These are phyloP conservation scores for Coccomyxa sp. DNA, from an alignment of 139 green algal genomes.

Conservation along the genomic window DNA sequence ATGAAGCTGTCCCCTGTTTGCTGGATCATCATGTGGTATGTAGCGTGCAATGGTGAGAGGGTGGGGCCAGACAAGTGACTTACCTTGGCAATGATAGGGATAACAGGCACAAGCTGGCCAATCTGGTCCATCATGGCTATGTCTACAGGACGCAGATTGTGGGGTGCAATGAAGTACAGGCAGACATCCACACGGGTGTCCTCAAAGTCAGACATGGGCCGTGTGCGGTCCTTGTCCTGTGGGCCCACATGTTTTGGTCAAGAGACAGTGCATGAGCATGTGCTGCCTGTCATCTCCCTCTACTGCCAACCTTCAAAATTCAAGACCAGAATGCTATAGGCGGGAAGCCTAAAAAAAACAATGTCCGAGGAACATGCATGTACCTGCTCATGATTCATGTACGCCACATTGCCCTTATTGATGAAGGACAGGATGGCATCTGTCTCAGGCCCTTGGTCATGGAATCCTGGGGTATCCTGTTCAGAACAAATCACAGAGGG, in stretches of 20 bases:
- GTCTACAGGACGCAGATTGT: not conserved
- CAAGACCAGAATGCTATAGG: too few relatives aligned
- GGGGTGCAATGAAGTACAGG: not conserved
- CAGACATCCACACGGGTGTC: slow-evolving; percentile 3
- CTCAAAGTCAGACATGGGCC: not conserved
- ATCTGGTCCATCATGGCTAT: not conserved
- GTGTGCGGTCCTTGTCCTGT: too few relatives aligned
- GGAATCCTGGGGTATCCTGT: not conserved
- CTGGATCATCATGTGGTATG: too few relatives aligned
- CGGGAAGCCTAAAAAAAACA: too few relatives aligned
- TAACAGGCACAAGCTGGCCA: not conserved
- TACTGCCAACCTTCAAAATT: too few relatives aligned
- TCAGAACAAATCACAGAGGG: too few relatives aligned
- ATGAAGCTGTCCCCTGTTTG: not conserved
- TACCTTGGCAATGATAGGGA: not conserved
- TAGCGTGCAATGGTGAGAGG: not conserved
- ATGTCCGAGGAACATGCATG: not conserved
- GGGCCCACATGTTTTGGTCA: too few relatives aligned
- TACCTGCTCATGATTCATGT: not conserved
- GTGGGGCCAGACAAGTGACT: not conserved
- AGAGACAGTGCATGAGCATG: too few relatives aligned
- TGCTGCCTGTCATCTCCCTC: too few relatives aligned
- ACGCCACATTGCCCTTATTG: not conserved
- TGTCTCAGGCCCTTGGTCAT: not conserved
- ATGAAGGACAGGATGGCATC: not conserved